phyloP scores from a whole-genome alignment of 805 yeast species.

The Kodamaea nitidulidarum region DNA sequence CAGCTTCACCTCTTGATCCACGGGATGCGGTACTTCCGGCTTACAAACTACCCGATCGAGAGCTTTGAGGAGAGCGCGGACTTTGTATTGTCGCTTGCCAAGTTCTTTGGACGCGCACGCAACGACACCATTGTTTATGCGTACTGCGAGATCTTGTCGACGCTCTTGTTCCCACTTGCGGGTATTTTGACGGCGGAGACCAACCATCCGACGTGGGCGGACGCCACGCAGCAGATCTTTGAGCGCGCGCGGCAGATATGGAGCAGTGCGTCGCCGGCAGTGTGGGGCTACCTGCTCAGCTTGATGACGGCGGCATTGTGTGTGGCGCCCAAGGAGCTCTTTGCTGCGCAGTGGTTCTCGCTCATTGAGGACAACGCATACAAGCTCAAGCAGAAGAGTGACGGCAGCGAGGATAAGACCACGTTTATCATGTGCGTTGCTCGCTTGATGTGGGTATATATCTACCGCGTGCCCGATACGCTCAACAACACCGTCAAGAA shows the following conservation, averaged over 20 bases:
- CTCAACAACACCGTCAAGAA: slow-evolving; percentile 81
- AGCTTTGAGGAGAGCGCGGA: slow-evolving; percentile 91
- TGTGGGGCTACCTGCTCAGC: slow-evolving; percentile 65
- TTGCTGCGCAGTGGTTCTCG: slow-evolving; percentile 66
- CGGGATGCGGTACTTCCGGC: slow-evolving; percentile 83
- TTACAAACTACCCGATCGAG: slow-evolving; percentile 83
- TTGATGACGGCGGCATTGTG: slow-evolving; percentile 70
- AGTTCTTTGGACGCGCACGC: slow-evolving; percentile 67
- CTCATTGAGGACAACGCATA: slow-evolving; percentile 60
- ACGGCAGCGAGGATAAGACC: slow-evolving; percentile 40
- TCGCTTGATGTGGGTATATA: slow-evolving; percentile 83
- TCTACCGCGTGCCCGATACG: slow-evolving; percentile 83
- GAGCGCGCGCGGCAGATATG: slow-evolving; percentile 44
- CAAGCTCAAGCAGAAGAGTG: slow-evolving; percentile 59
- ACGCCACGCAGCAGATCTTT: slow-evolving; percentile 65
- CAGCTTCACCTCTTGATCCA: slow-evolving; percentile 70
- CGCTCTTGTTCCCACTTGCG: slow-evolving; percentile 75
- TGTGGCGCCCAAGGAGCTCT: slow-evolving; percentile 75
- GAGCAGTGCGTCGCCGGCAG: slow-evolving; percentile 12
- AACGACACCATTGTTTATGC: slow-evolving; percentile 66
- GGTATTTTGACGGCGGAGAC: slow-evolving; percentile 88
- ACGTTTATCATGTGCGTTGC: slow-evolving; percentile 63
- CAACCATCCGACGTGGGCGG: slow-evolving; percentile 93
- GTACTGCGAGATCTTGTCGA: slow-evolving; percentile 79
- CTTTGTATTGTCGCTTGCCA: slow-evolving; percentile 78